phyloP scores from a whole-genome alignment of 305 asterid species.

The Solanum hybrid region DNA sequence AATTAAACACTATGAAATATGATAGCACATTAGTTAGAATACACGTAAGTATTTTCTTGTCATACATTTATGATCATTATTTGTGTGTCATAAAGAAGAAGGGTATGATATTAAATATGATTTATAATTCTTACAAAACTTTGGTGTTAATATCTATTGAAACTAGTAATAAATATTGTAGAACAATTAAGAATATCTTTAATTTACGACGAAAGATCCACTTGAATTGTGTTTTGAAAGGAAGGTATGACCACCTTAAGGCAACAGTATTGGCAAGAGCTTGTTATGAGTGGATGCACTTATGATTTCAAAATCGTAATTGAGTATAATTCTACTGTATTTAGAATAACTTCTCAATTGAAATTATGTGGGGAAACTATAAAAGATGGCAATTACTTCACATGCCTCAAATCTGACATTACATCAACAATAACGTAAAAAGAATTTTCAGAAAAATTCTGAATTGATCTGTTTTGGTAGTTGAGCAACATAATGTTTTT shows the following conservation, averaged over 20 bases:
- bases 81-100: background rate
- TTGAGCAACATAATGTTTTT: background rate
- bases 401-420: background rate
- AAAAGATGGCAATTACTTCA: background rate
- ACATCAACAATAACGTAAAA: too few species aligned
- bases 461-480: background rate
- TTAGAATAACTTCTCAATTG: background rate
- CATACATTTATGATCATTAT: too few species aligned
- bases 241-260: background rate
- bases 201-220: background rate
- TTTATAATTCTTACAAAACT: too few species aligned
- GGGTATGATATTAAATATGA: background rate
- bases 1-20: background rate
- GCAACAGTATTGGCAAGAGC: background rate
- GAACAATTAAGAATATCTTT: too few species aligned
- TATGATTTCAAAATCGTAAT: too few species aligned
- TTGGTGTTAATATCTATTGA: background rate
- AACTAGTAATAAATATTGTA: background rate
- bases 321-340: background rate
- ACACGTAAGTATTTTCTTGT: too few species aligned
- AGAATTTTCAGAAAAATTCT: background rate
- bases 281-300: background rate
- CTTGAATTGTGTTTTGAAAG: background rate
- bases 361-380: background rate
- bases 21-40: background rate